Evolutionary conservation across 768 basidiomycete genomes (phyloP).

Genomic region (Stropharia rugosoannulata): DNA sequence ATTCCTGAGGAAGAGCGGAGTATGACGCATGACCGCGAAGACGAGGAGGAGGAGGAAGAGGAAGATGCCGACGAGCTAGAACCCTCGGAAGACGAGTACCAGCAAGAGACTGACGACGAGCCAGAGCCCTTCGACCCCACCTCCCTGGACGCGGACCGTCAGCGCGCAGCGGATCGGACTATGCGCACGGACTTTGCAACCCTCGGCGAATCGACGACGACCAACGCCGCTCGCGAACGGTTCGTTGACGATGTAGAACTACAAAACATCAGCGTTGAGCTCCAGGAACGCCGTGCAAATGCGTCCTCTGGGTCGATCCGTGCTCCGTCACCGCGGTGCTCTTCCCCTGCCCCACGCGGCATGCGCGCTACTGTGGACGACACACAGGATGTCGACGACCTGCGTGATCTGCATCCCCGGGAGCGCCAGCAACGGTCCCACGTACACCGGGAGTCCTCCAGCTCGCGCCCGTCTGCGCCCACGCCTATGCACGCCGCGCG

Average conservation of each 20-base stretch:
- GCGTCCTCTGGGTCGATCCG: conserved; percentile 19
- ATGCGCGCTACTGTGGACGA: conserved; percentile 18
- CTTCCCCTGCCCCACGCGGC: conserved; percentile 7
- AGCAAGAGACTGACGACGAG: conserved; percentile 25
- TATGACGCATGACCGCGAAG: conserved; percentile 34
- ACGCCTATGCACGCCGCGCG: conserved; percentile 31
- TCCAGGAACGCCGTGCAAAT: conserved; percentile 64
- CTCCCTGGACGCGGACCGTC: conserved; percentile 19
- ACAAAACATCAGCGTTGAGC: conserved; percentile 61
- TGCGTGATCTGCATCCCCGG: background rate
- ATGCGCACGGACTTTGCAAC: conserved; percentile 57
- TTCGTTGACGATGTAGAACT: conserved; percentile 61
- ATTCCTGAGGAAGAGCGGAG: conserved; percentile 29
- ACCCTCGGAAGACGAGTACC: conserved; percentile 23
- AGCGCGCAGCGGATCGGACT: conserved; percentile 36
- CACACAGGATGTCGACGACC: conserved; percentile 16
- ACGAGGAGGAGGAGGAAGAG: conserved; percentile 25
- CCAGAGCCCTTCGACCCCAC: conserved; percentile 35
- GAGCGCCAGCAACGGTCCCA: background rate
- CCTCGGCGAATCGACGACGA: conserved; percentile 37
- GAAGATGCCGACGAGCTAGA: conserved; percentile 17
- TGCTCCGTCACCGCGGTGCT: conserved; percentile 2
- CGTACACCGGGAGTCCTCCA: conserved; percentile 8
- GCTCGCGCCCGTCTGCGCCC: conserved; percentile 32
- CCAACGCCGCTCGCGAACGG: conserved; percentile 23